These are phyloP conservation scores for Trichothecium sympodiale DNA, from an alignment of 2,329 filamentous ascomycete genomes.

Conservation along the genomic window DNA sequence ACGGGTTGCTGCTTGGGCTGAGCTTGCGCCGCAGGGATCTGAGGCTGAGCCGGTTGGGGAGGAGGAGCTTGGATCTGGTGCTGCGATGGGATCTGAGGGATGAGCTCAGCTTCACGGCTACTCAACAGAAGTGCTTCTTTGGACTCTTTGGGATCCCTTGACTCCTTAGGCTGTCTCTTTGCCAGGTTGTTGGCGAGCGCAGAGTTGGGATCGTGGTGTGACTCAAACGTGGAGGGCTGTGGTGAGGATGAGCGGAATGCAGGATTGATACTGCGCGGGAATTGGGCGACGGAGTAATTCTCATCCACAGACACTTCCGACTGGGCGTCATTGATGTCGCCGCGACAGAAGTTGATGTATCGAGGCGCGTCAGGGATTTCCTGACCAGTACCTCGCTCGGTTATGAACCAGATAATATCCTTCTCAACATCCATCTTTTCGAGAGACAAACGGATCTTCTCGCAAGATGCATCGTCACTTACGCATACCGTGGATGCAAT, in stretches of 20 bases:
- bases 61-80: constrained; percentile 10
- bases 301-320: constrained; percentile 82
- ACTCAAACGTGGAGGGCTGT: constrained; percentile 85
- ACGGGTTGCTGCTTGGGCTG: constrained; percentile 4
- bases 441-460: constrained; percentile 86
- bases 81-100: constrained; percentile 36
- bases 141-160: too few relatives aligned
- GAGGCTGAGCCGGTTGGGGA: not conserved
- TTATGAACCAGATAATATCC: constrained; percentile 84
- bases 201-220: constrained; percentile 78
- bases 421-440: constrained; percentile 96
- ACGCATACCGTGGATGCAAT: constrained; percentile 96
- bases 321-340: constrained; percentile 67
- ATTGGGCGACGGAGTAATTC: constrained; percentile 88
- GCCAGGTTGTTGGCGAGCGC: constrained; percentile 59
- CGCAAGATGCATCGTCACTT: constrained; percentile 91
- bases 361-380: constrained; percentile 95
- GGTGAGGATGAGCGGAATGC: constrained; percentile 93
- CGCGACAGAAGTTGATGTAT: constrained; percentile 97
- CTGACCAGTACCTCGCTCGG: constrained; percentile 79
- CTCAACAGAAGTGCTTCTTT: constrained; percentile 20
- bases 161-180: constrained; percentile 32
- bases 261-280: constrained; percentile 89
- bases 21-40: constrained; percentile 1
- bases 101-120: constrained; percentile 38